These are phyloP conservation scores for Xylaria grammica DNA, from an alignment of 495 filamentous ascomycete species.

Conservation along the genomic window DNA sequence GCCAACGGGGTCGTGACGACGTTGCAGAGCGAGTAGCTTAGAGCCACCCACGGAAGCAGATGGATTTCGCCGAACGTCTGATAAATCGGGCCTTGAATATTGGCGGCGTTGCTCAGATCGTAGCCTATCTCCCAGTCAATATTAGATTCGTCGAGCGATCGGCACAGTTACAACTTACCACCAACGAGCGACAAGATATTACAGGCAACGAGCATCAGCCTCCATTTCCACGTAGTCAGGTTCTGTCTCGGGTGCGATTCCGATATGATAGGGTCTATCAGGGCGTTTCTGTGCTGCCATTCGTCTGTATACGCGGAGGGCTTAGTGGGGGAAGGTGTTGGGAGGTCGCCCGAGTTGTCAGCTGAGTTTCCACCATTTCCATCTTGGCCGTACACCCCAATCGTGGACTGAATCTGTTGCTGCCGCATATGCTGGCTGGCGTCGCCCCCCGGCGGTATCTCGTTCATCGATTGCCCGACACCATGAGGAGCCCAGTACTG, in stretches of 20 bases:
- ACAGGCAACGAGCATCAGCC: slow-evolving; percentile 6
- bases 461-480: slow-evolving; percentile 3
- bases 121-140: slow-evolving; percentile 17
- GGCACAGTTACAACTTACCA: background rate
- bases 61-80: slow-evolving; percentile 30
- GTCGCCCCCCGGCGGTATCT: background rate
- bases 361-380: background rate
- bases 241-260: slow-evolving; percentile 19
- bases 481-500: slow-evolving; percentile 19
- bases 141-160: background rate
- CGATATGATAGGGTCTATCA: slow-evolving; percentile 8
- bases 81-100: slow-evolving; percentile 27
- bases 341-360: background rate
- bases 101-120: slow-evolving; percentile 21
- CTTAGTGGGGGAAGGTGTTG: background rate
- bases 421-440: background rate
- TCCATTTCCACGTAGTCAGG: slow-evolving; percentile 13
- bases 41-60: slow-evolving; percentile 33
- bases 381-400: background rate
- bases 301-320: background rate
- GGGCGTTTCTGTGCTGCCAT: slow-evolving; percentile 14
- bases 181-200: slow-evolving; percentile 17
- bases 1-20: slow-evolving; percentile 47
- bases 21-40: slow-evolving; percentile 51
- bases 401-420: slow-evolving; percentile 2